Evolutionary conservation across 306 rosid genomes (phyloP).

Genomic region (Quercus rubra): DNA sequence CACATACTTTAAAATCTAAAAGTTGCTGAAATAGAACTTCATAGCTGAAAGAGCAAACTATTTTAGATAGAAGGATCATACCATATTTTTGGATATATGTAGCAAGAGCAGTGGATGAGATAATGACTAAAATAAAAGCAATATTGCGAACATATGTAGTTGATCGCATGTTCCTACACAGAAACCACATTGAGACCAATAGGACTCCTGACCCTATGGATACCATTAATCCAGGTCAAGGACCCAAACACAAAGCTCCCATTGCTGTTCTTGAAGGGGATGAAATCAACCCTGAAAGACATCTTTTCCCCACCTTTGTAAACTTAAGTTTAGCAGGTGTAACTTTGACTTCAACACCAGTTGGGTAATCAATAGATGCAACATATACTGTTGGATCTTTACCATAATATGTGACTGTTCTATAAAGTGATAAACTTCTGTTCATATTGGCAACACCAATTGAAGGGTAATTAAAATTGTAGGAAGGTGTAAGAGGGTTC

Average conservation of each 20-base stretch:
- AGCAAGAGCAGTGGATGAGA: background rate
- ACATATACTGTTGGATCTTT: slow-evolving; percentile 36
- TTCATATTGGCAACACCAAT: slow-evolving; percentile 64
- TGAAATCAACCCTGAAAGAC: slow-evolving; percentile 44
- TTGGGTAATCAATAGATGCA: slow-evolving; percentile 47
- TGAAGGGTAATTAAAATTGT: slow-evolving; percentile 70
- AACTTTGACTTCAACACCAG: slow-evolving; percentile 46
- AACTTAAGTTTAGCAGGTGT: slow-evolving; percentile 38
- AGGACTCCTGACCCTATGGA: slow-evolving; percentile 57
- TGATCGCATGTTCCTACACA: slow-evolving; percentile 17
- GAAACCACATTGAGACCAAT: slow-evolving; percentile 50
- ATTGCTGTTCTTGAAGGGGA: slow-evolving; percentile 45
- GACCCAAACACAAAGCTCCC: slow-evolving; percentile 73
- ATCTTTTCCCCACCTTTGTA: slow-evolving; percentile 32
- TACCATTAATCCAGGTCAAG: slow-evolving; percentile 61
- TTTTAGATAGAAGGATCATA: background rate
- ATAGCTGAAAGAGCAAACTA: background rate
- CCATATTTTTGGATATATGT: background rate
- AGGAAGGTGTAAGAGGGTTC: slow-evolving; percentile 40
- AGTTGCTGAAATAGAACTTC: background rate
- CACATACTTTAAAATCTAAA: background rate
- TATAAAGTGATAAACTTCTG: slow-evolving; percentile 55
- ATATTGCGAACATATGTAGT: background rate
- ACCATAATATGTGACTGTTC: slow-evolving; percentile 56
- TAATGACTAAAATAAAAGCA: background rate